Base-by-base conservation (phyloP, 2,329 filamentous ascomycete genomes). In the Aspergillus pseudotamarii region DNA sequence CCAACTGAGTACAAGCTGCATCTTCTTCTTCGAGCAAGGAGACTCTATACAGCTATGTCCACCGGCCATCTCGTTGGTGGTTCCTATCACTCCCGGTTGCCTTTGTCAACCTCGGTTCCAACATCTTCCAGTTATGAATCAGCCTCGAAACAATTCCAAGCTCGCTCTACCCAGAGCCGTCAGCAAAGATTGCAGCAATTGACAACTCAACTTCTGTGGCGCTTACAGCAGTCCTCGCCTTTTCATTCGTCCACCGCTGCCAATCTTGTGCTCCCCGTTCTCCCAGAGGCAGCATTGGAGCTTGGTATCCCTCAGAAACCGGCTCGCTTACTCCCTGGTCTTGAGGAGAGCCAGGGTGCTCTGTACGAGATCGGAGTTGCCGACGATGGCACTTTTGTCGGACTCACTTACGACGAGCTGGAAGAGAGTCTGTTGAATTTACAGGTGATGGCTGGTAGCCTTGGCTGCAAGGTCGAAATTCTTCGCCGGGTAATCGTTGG, bases 1-100 rank as follows among this genome's bases (percentile, higher is more conserved):
- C 93, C 95, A 21, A 96, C 92, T 0, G 95, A 99, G 79, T 99
- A 99, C 80, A 99, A 99, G 78, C 81, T 99, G 50, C 95, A 98
- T 79, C 83, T 99, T 6, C 84, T 98, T 8, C 81, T 97, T 58
- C 88, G 93, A 41, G 89, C 91, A 19, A 86, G 94, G 62, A 86
- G 93, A 65, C 87, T 86, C 8, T 96, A 94, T 76, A 85, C 84
- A 41, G 86, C 84, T 36, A 89, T 89, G 75, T 94, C 88, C 68
- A 96, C 93, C 1, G 83, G 83, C 12, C 78, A 78, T 45, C 76
- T 83, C 60, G 79, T 84, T 19, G 81, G 81, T 11, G 85, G 84
- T 3, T 85, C 85, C 3, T 80, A 83, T 64, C 84, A 85, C 65
- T 79, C 79, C 68, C 75, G 72, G 43, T 65, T 61, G 11, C 69